A percentile compares a stretch with the other conserved stretches of the same genome.
Evolutionary conservation across 371 early-diverging fungal species (phyloP).

Genomic region (Entomophthora muscae): DNA sequence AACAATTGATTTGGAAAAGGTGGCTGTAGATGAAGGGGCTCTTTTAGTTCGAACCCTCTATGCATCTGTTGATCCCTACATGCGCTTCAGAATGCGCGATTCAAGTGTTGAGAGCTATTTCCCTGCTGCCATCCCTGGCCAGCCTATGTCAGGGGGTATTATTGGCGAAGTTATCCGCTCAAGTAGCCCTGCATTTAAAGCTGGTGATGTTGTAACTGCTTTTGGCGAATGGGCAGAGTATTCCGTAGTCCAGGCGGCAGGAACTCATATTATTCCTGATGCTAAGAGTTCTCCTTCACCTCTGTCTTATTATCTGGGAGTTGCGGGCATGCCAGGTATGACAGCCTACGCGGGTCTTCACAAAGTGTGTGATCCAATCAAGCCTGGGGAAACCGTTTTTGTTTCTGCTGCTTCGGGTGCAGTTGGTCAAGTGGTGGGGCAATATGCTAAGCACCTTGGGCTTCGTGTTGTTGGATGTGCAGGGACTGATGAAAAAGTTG

Average conservation of each 20-base stretch:
- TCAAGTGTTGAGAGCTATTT: constrained; percentile 23
- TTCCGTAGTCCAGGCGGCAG: constrained; percentile 18
- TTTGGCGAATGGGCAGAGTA: constrained; percentile 36
- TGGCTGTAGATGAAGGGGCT: constrained; percentile 25
- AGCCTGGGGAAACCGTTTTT: constrained; percentile 42
- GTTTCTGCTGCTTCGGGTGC: constrained; percentile 20
- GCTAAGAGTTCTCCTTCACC: constrained; percentile 15
- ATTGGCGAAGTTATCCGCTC: background rate
- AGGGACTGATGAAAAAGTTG: constrained; percentile 47
- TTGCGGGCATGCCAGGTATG: constrained; percentile 36
- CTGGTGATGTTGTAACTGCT: constrained; percentile 39
- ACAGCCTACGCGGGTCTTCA: constrained; percentile 31
- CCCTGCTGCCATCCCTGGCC: constrained; percentile 29
- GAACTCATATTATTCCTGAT: constrained; percentile 9
- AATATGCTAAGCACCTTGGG: constrained; percentile 36
- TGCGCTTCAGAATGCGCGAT: constrained; percentile 44
- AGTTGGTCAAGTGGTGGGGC: constrained; percentile 44
- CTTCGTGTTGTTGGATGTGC: constrained; percentile 42
- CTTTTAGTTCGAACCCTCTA: constrained; percentile 32
- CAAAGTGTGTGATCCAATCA: constrained; percentile 28
- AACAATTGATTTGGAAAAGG: constrained; percentile 22
- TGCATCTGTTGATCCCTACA: constrained; percentile 35
- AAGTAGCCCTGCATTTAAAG: constrained; percentile 21
- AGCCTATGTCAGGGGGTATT: constrained; percentile 26
- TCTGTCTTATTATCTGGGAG: constrained; percentile 27